phyloP scores from a whole-genome alignment of 2,329 filamentous ascomycete species.

The Ophiobolus disseminans region DNA sequence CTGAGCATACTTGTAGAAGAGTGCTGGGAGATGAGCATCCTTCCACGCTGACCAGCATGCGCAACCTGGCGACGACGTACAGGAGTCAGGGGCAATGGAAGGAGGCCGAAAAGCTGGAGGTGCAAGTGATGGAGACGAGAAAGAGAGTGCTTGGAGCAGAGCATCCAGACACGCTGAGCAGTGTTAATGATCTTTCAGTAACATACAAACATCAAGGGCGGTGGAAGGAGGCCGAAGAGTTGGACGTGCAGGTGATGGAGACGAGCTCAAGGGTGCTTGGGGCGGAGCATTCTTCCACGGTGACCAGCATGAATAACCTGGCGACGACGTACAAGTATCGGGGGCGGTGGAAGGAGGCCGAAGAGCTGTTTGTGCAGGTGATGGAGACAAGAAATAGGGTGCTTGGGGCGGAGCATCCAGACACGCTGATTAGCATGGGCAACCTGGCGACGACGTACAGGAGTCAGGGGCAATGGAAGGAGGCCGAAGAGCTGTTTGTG shows the following conservation, averaged over 20 bases:
- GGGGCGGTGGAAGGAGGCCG: background rate
- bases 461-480: too few species aligned
- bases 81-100: background rate
- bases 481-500: too few species aligned
- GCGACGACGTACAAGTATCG: background rate
- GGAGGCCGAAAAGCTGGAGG: background rate
- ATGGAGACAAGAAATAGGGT: background rate
- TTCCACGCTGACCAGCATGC: background rate
- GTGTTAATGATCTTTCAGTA: background rate
- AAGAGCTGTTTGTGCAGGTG: background rate
- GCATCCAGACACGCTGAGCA: background rate
- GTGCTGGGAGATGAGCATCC: background rate
- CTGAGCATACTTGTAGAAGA: conserved; percentile 13
- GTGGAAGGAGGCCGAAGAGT: conserved; percentile 5
- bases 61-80: conserved; percentile 6
- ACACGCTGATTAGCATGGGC: conserved; percentile 1
- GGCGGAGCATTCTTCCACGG: background rate
- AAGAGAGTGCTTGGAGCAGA: background rate
- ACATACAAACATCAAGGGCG: conserved; percentile 1
- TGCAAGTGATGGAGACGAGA: background rate
- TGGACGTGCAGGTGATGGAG: conserved; percentile 1
- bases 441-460: too few species aligned
- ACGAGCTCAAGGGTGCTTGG: conserved; percentile 1
- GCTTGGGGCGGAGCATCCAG: background rate
- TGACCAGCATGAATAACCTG: background rate